Evolutionary conservation across 768 basidiomycete species (phyloP).

Genomic region (Phylloporus scabripes): DNA sequence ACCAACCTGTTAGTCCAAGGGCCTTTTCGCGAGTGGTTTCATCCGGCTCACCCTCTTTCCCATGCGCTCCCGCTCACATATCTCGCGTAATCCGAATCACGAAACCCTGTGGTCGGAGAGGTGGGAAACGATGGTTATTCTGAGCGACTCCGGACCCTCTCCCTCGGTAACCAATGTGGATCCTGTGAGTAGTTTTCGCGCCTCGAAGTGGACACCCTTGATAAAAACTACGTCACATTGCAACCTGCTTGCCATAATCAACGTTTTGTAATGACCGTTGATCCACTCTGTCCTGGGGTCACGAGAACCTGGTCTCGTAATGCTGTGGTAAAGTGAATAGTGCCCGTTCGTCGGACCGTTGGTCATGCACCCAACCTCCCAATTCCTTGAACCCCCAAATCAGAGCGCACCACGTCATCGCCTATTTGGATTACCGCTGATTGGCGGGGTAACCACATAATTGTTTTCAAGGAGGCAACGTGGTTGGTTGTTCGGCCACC

Average conservation of each 20-base stretch:
- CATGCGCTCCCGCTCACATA: slow-evolving; percentile 10
- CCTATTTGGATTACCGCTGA: not conserved
- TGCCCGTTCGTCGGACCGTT: not conserved
- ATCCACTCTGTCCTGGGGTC: slow-evolving; percentile 12
- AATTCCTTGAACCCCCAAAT: not conserved
- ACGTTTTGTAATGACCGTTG: slow-evolving; percentile 23
- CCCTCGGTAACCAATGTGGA: slow-evolving; percentile 13
- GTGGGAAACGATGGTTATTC: slow-evolving; percentile 30
- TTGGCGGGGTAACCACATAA: not conserved
- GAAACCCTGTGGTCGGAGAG: slow-evolving; percentile 36
- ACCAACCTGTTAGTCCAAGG: slow-evolving; percentile 9
- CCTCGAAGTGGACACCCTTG: slow-evolving; percentile 7
- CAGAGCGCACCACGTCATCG: not conserved
- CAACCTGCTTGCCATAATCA: slow-evolving; percentile 13
- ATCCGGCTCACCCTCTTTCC: slow-evolving; percentile 33
- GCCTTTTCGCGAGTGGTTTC: slow-evolving; percentile 14
- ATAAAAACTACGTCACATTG: slow-evolving; percentile 17
- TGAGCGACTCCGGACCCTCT: slow-evolving; percentile 1
- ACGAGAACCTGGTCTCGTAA: slow-evolving; percentile 7
- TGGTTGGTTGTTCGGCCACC: not conserved
- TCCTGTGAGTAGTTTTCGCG: slow-evolving; percentile 18
- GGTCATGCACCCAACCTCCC: not conserved
- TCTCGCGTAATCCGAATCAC: slow-evolving; percentile 19
- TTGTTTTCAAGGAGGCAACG: slow-evolving; percentile 1
- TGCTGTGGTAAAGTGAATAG: not conserved